Base-by-base conservation (phyloP, 2,329 filamentous ascomycete genomes). In the Sphaerulina populicola region DNA sequence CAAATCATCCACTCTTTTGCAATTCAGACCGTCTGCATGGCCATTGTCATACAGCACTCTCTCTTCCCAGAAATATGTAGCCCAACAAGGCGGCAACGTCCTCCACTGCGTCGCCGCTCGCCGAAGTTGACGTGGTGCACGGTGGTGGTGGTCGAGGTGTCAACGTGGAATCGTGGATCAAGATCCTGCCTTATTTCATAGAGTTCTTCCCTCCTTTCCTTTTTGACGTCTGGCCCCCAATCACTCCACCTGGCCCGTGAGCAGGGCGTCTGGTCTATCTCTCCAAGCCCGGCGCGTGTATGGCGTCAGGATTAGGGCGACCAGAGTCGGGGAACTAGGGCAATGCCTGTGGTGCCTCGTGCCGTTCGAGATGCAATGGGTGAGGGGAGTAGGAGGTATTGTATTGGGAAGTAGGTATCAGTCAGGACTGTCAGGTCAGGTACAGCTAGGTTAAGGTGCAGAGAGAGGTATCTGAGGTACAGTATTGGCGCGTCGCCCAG, bases 281-380 rank as follows among this genome's bases (percentile, higher is more conserved):
- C 23, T 35, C 15, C 15, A 10, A 10, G n/a, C n/a, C n/a, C n/a
- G 15, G 31, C 35, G 40, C 23, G 51, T 45, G 51, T 41, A 53
- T 53, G 51, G 51, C 51, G 51, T 53, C 51, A 53, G 42, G 42
- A 10, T 30, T 3, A 14, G 40, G 39, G 41, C 23, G 45, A 44
- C 50, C 39, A 45, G 41, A 11, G 3, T 35, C 50, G 31, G 43
- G 12, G 49, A 21, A 33, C 38, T 27, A 39, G 50, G 50, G 44
- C 30, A 42, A 52, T 52, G 49, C 49, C 38, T 42, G 49, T 31
- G 37, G 14, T 10, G 46, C 21, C 29, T 40, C 46, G 46, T 36
- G 38, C 38, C n/a, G 14, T 38, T 31, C 23, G 15, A 21, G 27
- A 23, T 48, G 30, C 30, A 12, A 27, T 10, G 18, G n/a, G 37